These are phyloP conservation scores for Ochromonas danica DNA, from an alignment of 108 stramenopile genomes.

Conservation along the genomic window DNA sequence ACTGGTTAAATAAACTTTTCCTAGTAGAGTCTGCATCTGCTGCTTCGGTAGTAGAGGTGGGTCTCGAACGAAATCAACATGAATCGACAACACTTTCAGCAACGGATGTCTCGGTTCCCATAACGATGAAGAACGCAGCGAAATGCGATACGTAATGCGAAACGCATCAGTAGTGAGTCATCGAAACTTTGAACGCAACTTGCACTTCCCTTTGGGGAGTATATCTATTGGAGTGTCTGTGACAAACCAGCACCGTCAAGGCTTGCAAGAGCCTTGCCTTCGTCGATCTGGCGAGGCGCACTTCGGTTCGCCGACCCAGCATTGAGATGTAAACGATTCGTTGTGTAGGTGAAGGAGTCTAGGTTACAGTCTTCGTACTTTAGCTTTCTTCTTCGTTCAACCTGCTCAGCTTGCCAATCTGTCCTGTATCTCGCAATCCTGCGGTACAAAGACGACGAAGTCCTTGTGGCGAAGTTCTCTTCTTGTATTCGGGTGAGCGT, in stretches of 20 bases:
- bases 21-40: conserved; percentile 14
- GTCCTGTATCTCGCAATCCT: conserved; percentile 4
- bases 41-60: conserved; percentile 13
- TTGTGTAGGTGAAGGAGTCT: conserved; percentile 24
- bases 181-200: conserved; percentile 93
- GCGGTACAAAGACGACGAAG: not conserved
- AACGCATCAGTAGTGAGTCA: conserved; percentile 89
- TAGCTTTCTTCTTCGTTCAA: not conserved
- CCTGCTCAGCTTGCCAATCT: not conserved
- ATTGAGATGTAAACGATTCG: conserved; percentile 3
- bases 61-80: conserved; percentile 11
- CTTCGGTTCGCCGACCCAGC: conserved; percentile 25
- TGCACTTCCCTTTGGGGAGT: conserved; percentile 69
- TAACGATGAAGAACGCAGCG: conserved; percentile 98
- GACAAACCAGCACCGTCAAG: conserved; percentile 23
- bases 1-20: conserved; percentile 17
- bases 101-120: conserved; percentile 94
- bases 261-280: conserved; percentile 22
- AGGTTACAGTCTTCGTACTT: conserved; percentile 19
- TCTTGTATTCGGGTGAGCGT: conserved; percentile 26
- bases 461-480: not conserved
- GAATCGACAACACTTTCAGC: conserved; percentile 75
- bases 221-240: conserved; percentile 41
- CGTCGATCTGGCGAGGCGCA: conserved; percentile 12
- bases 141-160: conserved; percentile 97